Conservation (phyloP, 2,329 filamentous ascomycete species). For the Phoma sp. region DNA sequence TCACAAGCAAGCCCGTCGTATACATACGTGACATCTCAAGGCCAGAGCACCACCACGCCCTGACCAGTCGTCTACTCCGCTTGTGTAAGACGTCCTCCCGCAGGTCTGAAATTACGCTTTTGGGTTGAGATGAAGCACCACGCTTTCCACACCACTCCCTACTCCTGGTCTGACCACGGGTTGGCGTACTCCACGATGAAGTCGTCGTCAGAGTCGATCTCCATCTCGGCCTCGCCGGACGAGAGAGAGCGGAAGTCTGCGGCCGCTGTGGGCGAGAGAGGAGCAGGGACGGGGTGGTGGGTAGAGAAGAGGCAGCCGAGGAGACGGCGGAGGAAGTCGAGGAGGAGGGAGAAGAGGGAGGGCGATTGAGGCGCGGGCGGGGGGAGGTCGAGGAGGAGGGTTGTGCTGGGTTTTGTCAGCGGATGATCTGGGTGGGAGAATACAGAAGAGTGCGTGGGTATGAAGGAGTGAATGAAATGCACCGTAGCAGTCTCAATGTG, state of each 20-base stretch:
- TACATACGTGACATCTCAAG: background rate
- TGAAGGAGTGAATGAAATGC: too few relatives aligned
- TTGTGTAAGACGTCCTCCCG: conserved; percentile 7
- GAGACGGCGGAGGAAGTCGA: background rate
- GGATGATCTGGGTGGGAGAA: too few relatives aligned
- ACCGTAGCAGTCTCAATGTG: too few relatives aligned
- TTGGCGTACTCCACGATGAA: background rate
- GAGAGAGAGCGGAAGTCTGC: too few relatives aligned
- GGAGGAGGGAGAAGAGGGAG: background rate
- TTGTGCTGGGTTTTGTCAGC: background rate
- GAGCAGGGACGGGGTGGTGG: background rate
- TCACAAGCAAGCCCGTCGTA: background rate
- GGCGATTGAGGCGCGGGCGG: background rate
- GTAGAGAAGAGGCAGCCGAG: background rate
- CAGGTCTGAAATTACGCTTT: conserved; percentile 6
- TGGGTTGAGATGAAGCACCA: conserved; percentile 2
- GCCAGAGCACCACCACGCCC: background rate
- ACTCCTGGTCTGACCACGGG: background rate
- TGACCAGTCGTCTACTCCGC: conserved; percentile 1
- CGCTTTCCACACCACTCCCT: background rate
- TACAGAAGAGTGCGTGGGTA: too few relatives aligned
- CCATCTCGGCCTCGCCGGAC: background rate
- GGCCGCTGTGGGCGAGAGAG: background rate
- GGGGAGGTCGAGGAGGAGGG: background rate
- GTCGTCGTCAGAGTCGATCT: background rate